Conservation (phyloP, 352 stramenopile species). For the Globisporangium barbulae region DNA sequence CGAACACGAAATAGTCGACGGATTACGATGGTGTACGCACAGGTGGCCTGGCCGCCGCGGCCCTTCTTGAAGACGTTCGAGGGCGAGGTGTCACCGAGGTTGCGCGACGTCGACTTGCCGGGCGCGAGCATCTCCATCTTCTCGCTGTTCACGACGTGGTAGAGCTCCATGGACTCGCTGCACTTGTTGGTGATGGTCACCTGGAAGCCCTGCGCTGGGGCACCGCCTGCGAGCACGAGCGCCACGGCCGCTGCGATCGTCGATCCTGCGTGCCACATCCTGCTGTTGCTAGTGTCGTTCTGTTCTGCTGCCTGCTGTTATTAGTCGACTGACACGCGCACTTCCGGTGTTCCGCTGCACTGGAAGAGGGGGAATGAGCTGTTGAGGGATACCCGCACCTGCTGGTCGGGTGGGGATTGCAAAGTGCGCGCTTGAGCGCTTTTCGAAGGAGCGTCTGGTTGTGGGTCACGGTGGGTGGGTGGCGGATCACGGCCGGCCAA, state of each 20-base stretch:
- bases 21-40: conserved; percentile 28
- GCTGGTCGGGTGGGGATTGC: conserved; percentile 1
- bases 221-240: conserved; percentile 23
- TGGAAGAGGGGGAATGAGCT: not conserved
- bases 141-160: conserved; percentile 27
- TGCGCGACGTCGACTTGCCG: conserved; percentile 29
- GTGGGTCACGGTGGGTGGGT: not conserved
- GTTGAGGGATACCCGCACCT: not conserved
- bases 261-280: conserved; percentile 9
- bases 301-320: not conserved
- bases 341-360: conserved; percentile 13
- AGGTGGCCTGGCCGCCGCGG: conserved; percentile 44
- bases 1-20: not conserved
- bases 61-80: conserved; percentile 56
- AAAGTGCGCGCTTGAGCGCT: not conserved
- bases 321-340: not conserved
- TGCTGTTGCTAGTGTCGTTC: not conserved
- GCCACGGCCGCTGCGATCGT: not conserved
- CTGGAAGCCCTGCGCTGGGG: conserved; percentile 27
- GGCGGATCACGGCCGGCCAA: not conserved
- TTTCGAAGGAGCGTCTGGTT: not conserved
- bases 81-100: conserved; percentile 25
- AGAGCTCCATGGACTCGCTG: conserved; percentile 35
- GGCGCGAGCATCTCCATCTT: conserved; percentile 23
- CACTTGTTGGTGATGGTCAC: conserved; percentile 65